Base-by-base conservation (phyloP, 441 rosid genomes). In the Croton setiger region DNA sequence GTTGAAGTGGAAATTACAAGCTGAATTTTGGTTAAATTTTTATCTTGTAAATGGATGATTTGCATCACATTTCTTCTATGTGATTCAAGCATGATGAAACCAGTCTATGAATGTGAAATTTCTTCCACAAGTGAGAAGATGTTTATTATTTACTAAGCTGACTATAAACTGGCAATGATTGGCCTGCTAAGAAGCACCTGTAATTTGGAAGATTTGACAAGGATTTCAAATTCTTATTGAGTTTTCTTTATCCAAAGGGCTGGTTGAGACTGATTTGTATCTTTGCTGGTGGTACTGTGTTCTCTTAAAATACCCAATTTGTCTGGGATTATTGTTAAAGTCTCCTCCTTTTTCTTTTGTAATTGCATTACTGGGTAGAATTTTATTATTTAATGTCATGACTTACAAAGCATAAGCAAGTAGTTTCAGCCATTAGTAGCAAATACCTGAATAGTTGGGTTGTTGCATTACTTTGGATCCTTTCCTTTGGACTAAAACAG, bases 1-100 rank as follows among this genome's bases (percentile, higher is more conserved):
- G 47, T 66, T 68, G 37, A 63, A 63, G 71, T 17, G 61, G 68
- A 41, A 63, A 39, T 14, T 57, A 55, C 51, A 54, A 48, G 51
- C 20, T 21, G 9, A 41, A 27, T 21, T 49, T 64, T 64, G 5
- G 20, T 54, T 52, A 37, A 53, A 53, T 56, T 44, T 64, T 49
- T 68, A 12, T 39, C 31, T 43, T 35, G 63, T 67, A 23, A 39
- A 48, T 51, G 35, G 51, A 67, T 48, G 48, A 56, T 55, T 35
- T 74, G n/a, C 53, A 11, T 14, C 33, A 58, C 36, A 20, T 13
- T 31, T 45, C 10, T 43, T 67, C 45, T 41, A 35, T 71, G 31
- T 4, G 5, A 37, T 58, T 47, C 7, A 12, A 48, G 57, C 27
- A 31, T 4, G 31, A 63, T 51, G 37, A 49, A 41, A 56, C 44